Conservation (phyloP, 75 land plant genomes). For the Larix kaempferi region DNA sequence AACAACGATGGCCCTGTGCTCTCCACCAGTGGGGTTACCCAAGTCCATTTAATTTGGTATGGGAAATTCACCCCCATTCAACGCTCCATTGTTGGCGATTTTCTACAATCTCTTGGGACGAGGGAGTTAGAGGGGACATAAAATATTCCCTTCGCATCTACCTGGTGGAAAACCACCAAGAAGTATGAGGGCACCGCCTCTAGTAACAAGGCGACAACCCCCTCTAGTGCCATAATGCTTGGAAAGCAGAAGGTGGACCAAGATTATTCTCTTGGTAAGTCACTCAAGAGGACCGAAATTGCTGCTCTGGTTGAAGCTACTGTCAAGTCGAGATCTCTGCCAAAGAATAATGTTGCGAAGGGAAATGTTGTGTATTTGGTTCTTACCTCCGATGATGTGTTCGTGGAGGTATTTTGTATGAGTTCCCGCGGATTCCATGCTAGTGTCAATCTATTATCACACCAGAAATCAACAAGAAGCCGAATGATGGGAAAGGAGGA, state of each 20-base stretch:
- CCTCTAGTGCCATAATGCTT: background rate
- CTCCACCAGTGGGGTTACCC: conserved; percentile 34
- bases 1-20: conserved; percentile 61
- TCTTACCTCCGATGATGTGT: conserved; percentile 64
- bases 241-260: conserved; percentile 37
- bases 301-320: conserved; percentile 13
- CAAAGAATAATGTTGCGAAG: background rate
- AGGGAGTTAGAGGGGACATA: conserved; percentile 5
- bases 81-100: conserved; percentile 52
- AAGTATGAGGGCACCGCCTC: conserved; percentile 40
- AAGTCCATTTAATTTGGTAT: conserved; percentile 63
- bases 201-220: conserved; percentile 16
- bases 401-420: conserved; percentile 73
- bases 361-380: conserved; percentile 40
- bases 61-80: conserved; percentile 60
- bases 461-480: background rate
- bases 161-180: conserved; percentile 69
- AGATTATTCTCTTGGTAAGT: conserved; percentile 41
- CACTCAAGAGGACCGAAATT: conserved; percentile 29
- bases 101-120: conserved; percentile 56
- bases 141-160: background rate
- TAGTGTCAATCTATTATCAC: background rate
- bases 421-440: conserved; percentile 63
- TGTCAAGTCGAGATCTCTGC: background rate
- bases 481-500: conserved; percentile 2